Base-by-base conservation (phyloP, 2,329 filamentous ascomycete species). In the Exophiala viscosa region DNA sequence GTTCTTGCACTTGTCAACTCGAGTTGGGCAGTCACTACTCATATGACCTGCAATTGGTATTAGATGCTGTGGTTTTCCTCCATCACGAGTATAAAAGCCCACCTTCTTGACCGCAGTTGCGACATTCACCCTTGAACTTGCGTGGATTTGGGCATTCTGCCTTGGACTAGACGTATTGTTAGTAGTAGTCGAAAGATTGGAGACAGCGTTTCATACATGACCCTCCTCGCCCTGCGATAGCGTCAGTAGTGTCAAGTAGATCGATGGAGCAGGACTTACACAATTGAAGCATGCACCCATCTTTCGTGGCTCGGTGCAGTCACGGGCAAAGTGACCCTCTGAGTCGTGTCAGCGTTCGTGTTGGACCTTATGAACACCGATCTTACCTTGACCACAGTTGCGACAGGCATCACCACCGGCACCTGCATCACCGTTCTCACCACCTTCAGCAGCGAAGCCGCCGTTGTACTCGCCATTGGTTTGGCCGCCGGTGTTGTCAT, bases 71-170 rank as follows among this genome's bases (percentile, higher is more conserved):
- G 34, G 4, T 41, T 11, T 20, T 23, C n/a, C 15, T n/a, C 32
- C 15, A 17, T 31, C n/a, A 15, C 14, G 32, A 23, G 20, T 15
- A 33, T 34, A 11, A 5, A 31, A 42, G 5, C 28, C 39, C 38
- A 58, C 55, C 61, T 45, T 76, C 67, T 57, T 74, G 59, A n/a
- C 68, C 63, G 58, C 76, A 78, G 47, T 71, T 64, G 40, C 70
- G 71, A 60, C 75, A 78, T 34, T 67, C 63, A 10, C 75, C 75
- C 31, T 67, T 75, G 64, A 76, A 76, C 15, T 74, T 69, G 40
- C 70, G 70, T 45, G 73, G 73, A 23, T 75, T 70, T 14, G 73
- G 66, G 54, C 75, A 78, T 1, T 76, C 71, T 1, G 63, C 60
- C 59, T 76, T 76, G 59, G 52, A 64, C 50, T 76, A 73, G 28